Base-by-base conservation (phyloP, 2,329 filamentous ascomycete genomes). In the Exophiala calicioides region DNA sequence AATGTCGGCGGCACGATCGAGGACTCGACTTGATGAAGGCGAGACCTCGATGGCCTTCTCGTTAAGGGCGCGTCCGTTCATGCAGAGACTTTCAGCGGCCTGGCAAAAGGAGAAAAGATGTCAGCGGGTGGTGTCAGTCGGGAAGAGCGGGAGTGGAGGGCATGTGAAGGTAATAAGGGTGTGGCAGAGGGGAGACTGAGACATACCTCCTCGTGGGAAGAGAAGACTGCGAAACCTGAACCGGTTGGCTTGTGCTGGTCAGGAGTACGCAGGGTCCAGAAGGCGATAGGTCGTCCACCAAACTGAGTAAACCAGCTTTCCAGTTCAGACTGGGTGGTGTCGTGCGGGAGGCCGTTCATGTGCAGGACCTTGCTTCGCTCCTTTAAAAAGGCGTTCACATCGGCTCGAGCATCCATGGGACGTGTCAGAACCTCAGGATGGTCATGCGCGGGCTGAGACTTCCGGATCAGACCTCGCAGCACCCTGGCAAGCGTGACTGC, bases 221-320 rank as follows among this genome's bases (percentile, higher is more conserved):
- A 97, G 67, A 98, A 98, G 46, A 98, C 91, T 38, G 93, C 93
- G 70, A 98, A 98, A 43, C 93, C 93, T 44, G 91, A 95, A 32
- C 93, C 93, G 7, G 93, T 98, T n/a, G 93, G 93, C 77, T 98
- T 98, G 73, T 97, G 93, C 73, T 97, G 93, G 70, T 98, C 93
- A 3, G 93, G 93, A 10, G 93, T 98, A 53, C 91, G 87, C 39
- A 98, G 79, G 13, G 93, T 98, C 93, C 93, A 98, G 73, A 98
- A 98, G 15, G 93, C 93, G 72, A 98, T 98, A 21, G 93, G 93
- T 32, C 93, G 87, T 38, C 93, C 93, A 56, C 93, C 93, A 65
- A 95, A 98, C 70, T 98, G 93, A 21, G 93, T 98, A 67, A 97
- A 98, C 93, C 93, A 98, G 72, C 90, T 96, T 74, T 98, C 93